Conservation (phyloP, 2,329 filamentous ascomycete species). For the Cryoendolithus antarcticus region DNA sequence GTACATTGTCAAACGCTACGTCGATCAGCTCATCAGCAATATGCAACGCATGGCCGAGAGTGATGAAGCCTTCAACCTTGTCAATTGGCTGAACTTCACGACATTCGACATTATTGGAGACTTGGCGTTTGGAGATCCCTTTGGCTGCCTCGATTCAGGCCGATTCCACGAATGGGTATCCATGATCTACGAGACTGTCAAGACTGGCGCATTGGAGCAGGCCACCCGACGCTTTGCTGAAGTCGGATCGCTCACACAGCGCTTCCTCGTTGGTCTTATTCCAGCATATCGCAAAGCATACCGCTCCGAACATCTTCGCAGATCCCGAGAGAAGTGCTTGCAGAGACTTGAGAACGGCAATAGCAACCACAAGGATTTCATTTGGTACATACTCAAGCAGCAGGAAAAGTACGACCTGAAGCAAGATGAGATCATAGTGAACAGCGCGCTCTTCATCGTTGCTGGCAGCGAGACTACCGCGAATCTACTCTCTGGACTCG, state of each 20-base stretch:
- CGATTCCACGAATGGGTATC: conserved; percentile 18
- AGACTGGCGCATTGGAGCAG: conserved; percentile 2
- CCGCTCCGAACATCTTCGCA: conserved; percentile 1
- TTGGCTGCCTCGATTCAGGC: conserved; percentile 18
- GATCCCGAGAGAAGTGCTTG: conserved; percentile 1
- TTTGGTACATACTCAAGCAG: conserved; percentile 11
- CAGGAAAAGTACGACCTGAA: conserved; percentile 11
- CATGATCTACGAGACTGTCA: conserved; percentile 7
- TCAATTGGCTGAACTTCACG: conserved; percentile 21
- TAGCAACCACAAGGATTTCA: conserved; percentile 1
- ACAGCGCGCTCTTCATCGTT: conserved; percentile 31
- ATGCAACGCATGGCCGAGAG: conserved; percentile 10
- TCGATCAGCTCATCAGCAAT: conserved; percentile 13
- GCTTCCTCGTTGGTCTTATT: conserved; percentile 4
- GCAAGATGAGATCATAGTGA: conserved; percentile 21
- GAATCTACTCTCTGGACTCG: conserved; percentile 55
- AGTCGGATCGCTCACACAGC: neutral
- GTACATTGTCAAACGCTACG: conserved; percentile 18
- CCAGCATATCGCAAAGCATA: conserved; percentile 2
- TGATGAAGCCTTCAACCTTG: conserved; percentile 15
- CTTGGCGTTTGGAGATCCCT: conserved; percentile 18
- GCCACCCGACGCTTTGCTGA: conserved; percentile 4
- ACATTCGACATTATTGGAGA: conserved; percentile 22
- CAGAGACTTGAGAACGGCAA: conserved; percentile 8
- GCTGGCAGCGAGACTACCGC: conserved; percentile 70